Base-by-base conservation (phyloP, 1,139 yeast species). In the Zygosaccharomyces pseudobailii region DNA sequence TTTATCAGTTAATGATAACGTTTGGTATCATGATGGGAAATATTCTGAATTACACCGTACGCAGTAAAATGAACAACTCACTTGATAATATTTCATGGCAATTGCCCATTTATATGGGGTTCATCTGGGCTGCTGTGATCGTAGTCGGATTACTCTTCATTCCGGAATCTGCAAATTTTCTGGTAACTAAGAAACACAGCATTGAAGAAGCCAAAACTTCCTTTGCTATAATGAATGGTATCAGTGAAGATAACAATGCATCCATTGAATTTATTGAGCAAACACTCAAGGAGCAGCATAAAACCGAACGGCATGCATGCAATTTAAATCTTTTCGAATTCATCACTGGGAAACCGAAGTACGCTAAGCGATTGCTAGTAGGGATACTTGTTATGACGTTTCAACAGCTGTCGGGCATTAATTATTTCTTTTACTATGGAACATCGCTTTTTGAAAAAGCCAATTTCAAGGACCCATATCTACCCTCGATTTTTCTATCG, bases 401-500 rank as follows among this genome's bases (percentile, higher is more conserved):
- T 61, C 84, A 79, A 62, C 83, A 78, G 61, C 69, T 78, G 56
- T 74, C 82, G 25, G 84, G 84, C 63, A 73, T 78, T 40, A 79
- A 78, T 61, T 78, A 78, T 61, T 77, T 78, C 52, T 75, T 77
- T 63, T 77, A 76, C 62, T 78, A 70, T 53, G 81, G 83, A 50
- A 76, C 83, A n/a, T 66, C 78, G 13, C 71, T 79, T 58, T 79
- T 79, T 67, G 62, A 71, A 51, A 63, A 67, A 45, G 74, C 78
- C 33, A 82, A 83, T 49, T 65, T 78, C 45, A 51, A 61, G 2
- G 72, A 73, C 49, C 58, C 73, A 7, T 70, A 65, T 46, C 42
- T 55, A 4, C 66, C 92, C 21, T 79, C 94, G 8, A 82, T 87
- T 50, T 73, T 86, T 51, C 72, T 87, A 50, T 89, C 90, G 64